Base-by-base conservation (phyloP, 1,284 basidiomycete genomes). In the Ganoderma lingzhi region DNA sequence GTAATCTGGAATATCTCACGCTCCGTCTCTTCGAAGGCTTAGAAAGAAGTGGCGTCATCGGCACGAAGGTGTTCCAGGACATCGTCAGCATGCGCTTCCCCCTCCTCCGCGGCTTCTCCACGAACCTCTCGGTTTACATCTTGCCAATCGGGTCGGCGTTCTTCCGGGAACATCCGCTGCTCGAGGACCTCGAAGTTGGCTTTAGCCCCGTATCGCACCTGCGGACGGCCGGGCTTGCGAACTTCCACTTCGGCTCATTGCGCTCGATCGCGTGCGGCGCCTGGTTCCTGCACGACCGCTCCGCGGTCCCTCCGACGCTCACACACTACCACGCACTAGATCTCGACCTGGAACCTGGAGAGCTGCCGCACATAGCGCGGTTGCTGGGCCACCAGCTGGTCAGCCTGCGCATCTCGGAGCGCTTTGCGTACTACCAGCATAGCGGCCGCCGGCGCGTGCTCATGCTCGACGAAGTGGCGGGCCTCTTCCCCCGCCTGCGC, bases 161-260 rank as follows among this genome's bases (percentile, higher is more conserved):
- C 45, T 12, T 68, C 28, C n/a, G 9, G 0, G 56, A 5, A 17
- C 62, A 68, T 30, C 19, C 58, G 0, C 12, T 19, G 17, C 55
- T 68, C 23, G 44, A 42, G 15, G 55, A 64, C n/a, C 66, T 68
- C 28, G 51, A 64, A 12, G n/a, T 68, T 15, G 17, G n/a, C 32
- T 32, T 56, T 6, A 45, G 55, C 23, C 14, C 30, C 15, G 53
- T 23, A 28, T 62, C 62, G 10, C 23, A 10, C 12, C 15, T 23
- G 6, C 45, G 42, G 37, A 44, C 6, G 8, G 35, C 35, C 0
- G 35, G 32, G 15, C 44, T 23, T 23, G 39, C 23, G 35, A 17
- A 8, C 44, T 5, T 55, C 53, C 53, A 19, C 1, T 19, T 56
- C 14, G 14, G 17, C 4, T 15, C 63, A 0, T 19, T 68, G 3